Percentiles rank a stretch among this genome's conserved stretches.
Conservation (phyloP, 2,329 filamentous ascomycete genomes). For the Colletotrichum euphorbiae region DNA sequence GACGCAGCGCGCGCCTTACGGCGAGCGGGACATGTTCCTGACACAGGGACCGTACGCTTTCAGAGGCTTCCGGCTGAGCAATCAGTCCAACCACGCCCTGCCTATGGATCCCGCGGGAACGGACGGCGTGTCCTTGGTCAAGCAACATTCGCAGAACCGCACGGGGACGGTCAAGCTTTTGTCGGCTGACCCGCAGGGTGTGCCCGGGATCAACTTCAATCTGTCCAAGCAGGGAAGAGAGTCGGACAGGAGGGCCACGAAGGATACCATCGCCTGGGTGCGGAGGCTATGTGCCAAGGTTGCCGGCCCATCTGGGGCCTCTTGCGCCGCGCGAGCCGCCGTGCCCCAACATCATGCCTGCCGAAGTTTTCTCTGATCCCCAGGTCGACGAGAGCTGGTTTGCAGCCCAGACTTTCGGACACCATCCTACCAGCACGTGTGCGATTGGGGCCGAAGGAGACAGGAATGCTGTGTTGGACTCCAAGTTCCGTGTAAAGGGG, state of each 20-base stretch:
- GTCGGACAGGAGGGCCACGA: constrained; percentile 49
- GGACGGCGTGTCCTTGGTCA: no score
- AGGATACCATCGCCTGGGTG: not conserved
- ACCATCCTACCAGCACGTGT: constrained; percentile 67
- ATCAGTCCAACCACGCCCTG: not conserved
- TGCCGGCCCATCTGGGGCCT: not conserved
- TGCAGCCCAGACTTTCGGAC: constrained; percentile 62
- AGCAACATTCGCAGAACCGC: constrained; percentile 60
- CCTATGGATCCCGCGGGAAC: no score
- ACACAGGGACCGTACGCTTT: constrained; percentile 48
- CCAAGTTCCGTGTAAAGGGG: constrained; percentile 67
- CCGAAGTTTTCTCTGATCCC: no score
- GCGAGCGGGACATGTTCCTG: constrained; percentile 62
- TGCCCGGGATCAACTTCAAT: constrained; percentile 70
- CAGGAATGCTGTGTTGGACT: constrained; percentile 66
- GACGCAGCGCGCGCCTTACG: constrained; percentile 27
- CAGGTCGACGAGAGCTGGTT: not conserved
- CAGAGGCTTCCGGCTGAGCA: constrained; percentile 44
- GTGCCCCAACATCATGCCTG: no score
- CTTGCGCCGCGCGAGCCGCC: no score
- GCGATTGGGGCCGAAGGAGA: constrained; percentile 67
- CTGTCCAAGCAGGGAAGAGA: constrained; percentile 62
- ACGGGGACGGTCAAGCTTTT: constrained; percentile 71
- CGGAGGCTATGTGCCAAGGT: not conserved
- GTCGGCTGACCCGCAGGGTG: constrained; percentile 71